Evolutionary conservation across 73 alveolate genomes (phyloP).

Genomic region (Paramecium biaurelia): DNA sequence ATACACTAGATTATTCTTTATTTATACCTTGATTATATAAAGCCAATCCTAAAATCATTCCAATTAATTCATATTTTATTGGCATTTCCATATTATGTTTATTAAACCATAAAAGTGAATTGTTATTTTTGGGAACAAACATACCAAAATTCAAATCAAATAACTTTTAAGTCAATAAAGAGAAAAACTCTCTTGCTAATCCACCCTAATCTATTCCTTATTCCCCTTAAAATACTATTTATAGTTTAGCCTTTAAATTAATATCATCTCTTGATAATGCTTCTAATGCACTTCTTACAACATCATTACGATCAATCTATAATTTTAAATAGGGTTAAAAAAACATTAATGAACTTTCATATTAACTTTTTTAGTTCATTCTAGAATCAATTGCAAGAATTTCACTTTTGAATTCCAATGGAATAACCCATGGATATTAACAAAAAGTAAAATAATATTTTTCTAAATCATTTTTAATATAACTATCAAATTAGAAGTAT

Average conservation of each 20-base stretch:
- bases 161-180: conserved; percentile 68
- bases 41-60: conserved; percentile 96
- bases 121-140: conserved; percentile 83
- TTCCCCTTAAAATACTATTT: conserved; percentile 84
- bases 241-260: not conserved
- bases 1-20: conserved; percentile 35
- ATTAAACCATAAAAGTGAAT: conserved; percentile 93
- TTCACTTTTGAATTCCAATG: not conserved
- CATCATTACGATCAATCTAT: not conserved
- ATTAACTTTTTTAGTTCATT: not conserved
- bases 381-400: not conserved
- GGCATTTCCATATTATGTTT: conserved; percentile 87
- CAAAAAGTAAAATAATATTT: conserved; percentile 28
- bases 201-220: conserved; percentile 99
- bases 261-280: not conserved
- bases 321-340: not conserved
- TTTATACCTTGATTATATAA: conserved; percentile 76
- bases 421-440: conserved; percentile 15
- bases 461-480: not conserved
- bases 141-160: conserved; percentile 71
- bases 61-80: conserved; percentile 90
- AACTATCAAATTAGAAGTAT: not conserved
- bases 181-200: conserved; percentile 95
- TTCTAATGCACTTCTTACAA: not conserved
- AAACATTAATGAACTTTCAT: not conserved